A percentile compares a stretch with the other conserved stretches of the same genome.
phyloP scores from a whole-genome alignment of 768 basidiomycete species.

The Phaeotremella skinneri region DNA sequence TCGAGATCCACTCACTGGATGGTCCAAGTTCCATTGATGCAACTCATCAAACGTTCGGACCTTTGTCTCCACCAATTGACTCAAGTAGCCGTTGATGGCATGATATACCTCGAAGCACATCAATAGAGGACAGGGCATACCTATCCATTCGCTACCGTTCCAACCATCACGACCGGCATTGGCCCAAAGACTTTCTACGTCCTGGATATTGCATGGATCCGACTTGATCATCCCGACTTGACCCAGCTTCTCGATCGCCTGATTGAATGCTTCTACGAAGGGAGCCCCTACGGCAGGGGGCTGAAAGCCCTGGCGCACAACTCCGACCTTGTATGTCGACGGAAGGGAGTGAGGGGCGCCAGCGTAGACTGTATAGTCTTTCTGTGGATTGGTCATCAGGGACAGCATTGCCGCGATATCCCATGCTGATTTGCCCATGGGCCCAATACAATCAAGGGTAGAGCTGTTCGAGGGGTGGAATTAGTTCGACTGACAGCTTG shows the following conservation, averaged over 20 bases:
- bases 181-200: not conserved
- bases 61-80: not conserved
- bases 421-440: slow-evolving; percentile 19
- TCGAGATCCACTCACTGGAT: not conserved
- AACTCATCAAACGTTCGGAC: not conserved
- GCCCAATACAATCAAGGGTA: slow-evolving; percentile 14
- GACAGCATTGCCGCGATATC: slow-evolving; percentile 18
- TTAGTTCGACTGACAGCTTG: not conserved
- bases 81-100: not conserved
- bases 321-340: not conserved
- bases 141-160: not conserved
- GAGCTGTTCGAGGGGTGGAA: not conserved
- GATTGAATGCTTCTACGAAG: not conserved
- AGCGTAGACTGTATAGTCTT: not conserved
- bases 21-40: not conserved
- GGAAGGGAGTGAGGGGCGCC: not conserved
- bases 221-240: not conserved
- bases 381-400: slow-evolving; percentile 6
- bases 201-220: not conserved
- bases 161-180: not conserved
- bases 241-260: not conserved
- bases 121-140: not conserved
- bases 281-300: not conserved
- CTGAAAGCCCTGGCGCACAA: not conserved
- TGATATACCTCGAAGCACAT: not conserved